Percentiles rank a stretch among this genome's conserved stretches.
These are phyloP conservation scores for Petasospora rhodanensis DNA, from an alignment of 1,139 yeast species.

Conservation along the genomic window DNA sequence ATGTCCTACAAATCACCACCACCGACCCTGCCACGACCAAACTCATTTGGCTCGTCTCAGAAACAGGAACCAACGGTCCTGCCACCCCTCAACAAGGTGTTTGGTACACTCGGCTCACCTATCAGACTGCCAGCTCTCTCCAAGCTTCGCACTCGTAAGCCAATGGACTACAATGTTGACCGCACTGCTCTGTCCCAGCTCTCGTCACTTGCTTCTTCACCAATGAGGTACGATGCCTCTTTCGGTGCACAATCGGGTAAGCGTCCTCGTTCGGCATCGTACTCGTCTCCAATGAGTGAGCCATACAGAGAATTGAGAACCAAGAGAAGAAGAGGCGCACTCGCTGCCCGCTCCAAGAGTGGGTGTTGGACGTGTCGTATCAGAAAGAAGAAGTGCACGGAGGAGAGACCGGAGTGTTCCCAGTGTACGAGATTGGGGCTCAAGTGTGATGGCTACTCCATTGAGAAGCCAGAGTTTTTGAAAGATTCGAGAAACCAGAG, in stretches of 20 bases:
- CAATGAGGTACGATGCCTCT: too few species aligned
- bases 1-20: too few species aligned
- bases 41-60: too few species aligned
- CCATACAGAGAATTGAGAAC: neutral
- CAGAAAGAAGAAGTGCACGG: slow-evolving; percentile 62
- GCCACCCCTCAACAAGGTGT: too few species aligned
- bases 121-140: too few species aligned
- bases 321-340: neutral
- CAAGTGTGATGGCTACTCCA: slow-evolving; percentile 47
- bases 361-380: slow-evolving; percentile 72
- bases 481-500: slow-evolving; percentile 35
- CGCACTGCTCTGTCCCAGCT: slow-evolving; percentile 4
- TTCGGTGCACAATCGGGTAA: too few species aligned
- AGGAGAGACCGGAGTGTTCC: slow-evolving; percentile 51
- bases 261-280: neutral
- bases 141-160: slow-evolving; percentile 1
- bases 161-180: neutral
- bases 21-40: too few species aligned
- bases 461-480: slow-evolving; percentile 53
- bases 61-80: too few species aligned
- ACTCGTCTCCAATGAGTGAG: slow-evolving; percentile 1
- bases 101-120: too few species aligned
- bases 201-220: too few species aligned
- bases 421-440: slow-evolving; percentile 51
- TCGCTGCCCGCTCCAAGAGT: slow-evolving; percentile 42